Base-by-base conservation (phyloP, 129 eudicot genomes). In the Cynara cardunculus region DNA sequence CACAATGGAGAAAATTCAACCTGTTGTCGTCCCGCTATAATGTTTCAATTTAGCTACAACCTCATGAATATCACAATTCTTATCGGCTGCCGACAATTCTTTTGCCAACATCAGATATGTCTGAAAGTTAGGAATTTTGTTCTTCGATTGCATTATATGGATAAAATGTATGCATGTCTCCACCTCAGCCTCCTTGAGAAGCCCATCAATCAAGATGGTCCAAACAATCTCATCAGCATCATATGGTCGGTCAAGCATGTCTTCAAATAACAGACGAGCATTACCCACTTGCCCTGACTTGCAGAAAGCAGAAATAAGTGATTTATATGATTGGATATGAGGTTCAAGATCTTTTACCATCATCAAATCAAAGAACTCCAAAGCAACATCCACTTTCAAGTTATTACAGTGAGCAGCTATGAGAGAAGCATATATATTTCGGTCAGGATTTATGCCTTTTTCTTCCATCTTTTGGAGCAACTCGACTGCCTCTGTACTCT, bases 181-280 rank as follows among this genome's bases (percentile, higher is more conserved):
- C 64, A 88, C 76, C 39, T 88, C 85, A 80, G 87, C 92, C 49
- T 91, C 87, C 84, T 87, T 90, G 66, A 94, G 81, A 83, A 94
- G 81, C 53, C 97, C 93, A 72, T 94, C 98, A 61, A 91, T 75
- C 77, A 94, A 83, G 59, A 94, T 73, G 13, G 91, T 91, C 97
- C 98, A 91, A 37, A 88, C 91, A 87, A 94, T 84, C 92, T 94
- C 96, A 88, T 94, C 97, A 65, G 78, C 65, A 71, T 87, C 90
- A 92, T 87, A 85, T 72, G 76, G 73, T 80, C 69, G 79, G 69
- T 87, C 90, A 76, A 94, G 87, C 92, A 94, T 87, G 46, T 83
- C 39, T 56, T 86, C 86, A 31, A 94, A 91, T 79, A 94, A 67
- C 34, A 65, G 78, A 76, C 68, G 79, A 53, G 92, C 96, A 82